These are phyloP conservation scores for Cadophora malorum DNA, from an alignment of 2,329 filamentous ascomycete species.

Conservation along the genomic window DNA sequence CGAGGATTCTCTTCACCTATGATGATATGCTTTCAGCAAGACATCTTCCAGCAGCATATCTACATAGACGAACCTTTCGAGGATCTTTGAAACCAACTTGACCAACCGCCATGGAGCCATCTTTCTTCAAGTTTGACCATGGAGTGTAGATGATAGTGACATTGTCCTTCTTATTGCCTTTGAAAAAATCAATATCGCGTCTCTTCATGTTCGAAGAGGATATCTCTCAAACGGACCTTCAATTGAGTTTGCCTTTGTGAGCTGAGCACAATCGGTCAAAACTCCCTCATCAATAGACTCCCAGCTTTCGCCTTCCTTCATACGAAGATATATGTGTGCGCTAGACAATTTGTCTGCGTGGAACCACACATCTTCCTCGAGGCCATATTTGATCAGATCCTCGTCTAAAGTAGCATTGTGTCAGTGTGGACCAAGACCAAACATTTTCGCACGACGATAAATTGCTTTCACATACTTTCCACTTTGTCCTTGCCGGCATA, in stretches of 20 bases:
- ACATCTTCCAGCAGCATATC: neutral
- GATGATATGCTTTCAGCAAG: neutral
- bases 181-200: slow-evolving; percentile 29
- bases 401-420: slow-evolving; percentile 69
- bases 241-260: slow-evolving; percentile 98
- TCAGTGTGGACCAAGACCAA: neutral
- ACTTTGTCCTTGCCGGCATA: slow-evolving; percentile 99
- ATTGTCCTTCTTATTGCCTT: slow-evolving; percentile 98
- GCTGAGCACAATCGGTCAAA: slow-evolving; percentile 87
- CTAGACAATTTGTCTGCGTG: slow-evolving; percentile 97
- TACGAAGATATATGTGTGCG: slow-evolving; percentile 92
- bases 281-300: slow-evolving; percentile 78
- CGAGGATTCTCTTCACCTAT: slow-evolving; percentile 80
- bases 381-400: slow-evolving; percentile 91
- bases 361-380: slow-evolving; percentile 98
- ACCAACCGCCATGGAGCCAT: slow-evolving; percentile 92
- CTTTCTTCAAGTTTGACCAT: slow-evolving; percentile 95
- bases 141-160: slow-evolving; percentile 96
- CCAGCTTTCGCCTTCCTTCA: slow-evolving; percentile 82
- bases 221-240: slow-evolving; percentile 65
- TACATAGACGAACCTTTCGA: slow-evolving; percentile 60
- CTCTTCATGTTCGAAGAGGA: neutral
- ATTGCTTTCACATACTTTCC: slow-evolving; percentile 68
- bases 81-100: slow-evolving; percentile 95
- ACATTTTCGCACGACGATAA: neutral